Conservation (phyloP, 106 monocot species). For the Dendrobium huoshanense region DNA sequence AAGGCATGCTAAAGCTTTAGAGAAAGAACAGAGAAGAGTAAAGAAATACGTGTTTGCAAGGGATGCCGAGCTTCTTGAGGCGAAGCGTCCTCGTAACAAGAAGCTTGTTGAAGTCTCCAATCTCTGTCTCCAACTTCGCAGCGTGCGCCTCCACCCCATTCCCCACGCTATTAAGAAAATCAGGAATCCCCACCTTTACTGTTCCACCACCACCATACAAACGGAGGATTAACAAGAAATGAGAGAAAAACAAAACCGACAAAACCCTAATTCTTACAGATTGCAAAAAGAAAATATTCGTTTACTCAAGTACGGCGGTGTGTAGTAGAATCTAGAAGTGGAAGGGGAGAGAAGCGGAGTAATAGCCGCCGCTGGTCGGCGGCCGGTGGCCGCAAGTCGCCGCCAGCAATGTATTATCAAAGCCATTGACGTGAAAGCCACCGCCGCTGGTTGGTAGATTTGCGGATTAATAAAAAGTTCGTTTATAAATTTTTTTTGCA, state of each 20-base stretch:
- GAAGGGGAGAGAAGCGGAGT: not conserved
- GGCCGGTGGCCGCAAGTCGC: not conserved
- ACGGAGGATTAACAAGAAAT: not conserved
- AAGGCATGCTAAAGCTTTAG: not conserved
- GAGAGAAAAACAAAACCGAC: not conserved
- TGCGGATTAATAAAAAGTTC: too few species aligned
- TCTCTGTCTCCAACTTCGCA: conserved; percentile 49
- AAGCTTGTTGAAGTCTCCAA: conserved; percentile 54
- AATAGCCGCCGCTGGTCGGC: not conserved
- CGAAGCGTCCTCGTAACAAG: conserved; percentile 53
- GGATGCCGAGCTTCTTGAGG: conserved; percentile 55
- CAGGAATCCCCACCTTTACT: conserved; percentile 67
- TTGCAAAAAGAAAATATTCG: not conserved
- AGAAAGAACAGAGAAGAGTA: not conserved
- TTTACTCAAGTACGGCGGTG: not conserved
- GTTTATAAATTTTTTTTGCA: too few species aligned
- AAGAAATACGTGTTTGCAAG: conserved; percentile 47
- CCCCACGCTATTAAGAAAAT: conserved; percentile 51
- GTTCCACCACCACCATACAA: not conserved
- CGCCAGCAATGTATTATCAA: not conserved
- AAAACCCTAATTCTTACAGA: not conserved
- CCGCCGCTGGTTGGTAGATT: not conserved
- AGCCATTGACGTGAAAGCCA: not conserved
- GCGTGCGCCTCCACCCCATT: conserved; percentile 50
- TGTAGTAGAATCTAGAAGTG: not conserved